phyloP scores from a whole-genome alignment of 352 stramenopile genomes.

The Phytopythium boreale region DNA sequence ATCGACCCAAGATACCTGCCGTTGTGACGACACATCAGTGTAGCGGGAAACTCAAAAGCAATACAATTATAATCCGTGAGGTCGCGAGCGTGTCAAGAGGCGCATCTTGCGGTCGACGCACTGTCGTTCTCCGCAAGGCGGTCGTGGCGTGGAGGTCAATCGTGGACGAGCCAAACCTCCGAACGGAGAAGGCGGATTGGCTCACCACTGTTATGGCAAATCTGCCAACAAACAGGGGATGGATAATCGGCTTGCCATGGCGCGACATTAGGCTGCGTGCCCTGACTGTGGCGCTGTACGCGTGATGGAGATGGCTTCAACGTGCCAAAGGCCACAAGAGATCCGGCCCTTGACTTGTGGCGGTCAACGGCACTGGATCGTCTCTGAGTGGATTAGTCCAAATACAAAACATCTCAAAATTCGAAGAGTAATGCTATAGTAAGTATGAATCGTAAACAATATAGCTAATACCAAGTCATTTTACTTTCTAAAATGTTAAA shows the following conservation, averaged over 20 bases:
- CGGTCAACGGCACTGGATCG: neutral
- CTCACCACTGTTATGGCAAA: neutral
- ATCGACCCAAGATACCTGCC: neutral
- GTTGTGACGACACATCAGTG: neutral
- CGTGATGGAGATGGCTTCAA: neutral
- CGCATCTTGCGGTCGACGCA: too few relatives aligned
- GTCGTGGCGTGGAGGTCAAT: neutral
- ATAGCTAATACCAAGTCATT: too few relatives aligned
- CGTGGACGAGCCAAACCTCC: too few relatives aligned
- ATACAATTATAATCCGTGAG: too few relatives aligned
- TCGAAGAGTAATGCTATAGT: neutral
- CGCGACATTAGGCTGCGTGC: neutral
- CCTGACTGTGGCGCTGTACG: neutral
- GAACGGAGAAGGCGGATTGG: too few relatives aligned
- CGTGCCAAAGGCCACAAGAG: neutral
- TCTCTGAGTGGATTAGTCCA: neutral
- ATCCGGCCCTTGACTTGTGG: conserved; percentile 1
- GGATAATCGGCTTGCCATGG: neutral
- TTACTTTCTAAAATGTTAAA: neutral
- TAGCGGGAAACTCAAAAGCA: too few relatives aligned
- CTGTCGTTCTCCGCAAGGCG: too few relatives aligned
- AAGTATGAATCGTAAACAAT: neutral
- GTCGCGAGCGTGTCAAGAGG: too few relatives aligned
- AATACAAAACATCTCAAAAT: neutral
- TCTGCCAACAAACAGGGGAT: neutral